phyloP scores from a whole-genome alignment of 495 filamentous ascomycete species.

The Cetradonia linearis region DNA sequence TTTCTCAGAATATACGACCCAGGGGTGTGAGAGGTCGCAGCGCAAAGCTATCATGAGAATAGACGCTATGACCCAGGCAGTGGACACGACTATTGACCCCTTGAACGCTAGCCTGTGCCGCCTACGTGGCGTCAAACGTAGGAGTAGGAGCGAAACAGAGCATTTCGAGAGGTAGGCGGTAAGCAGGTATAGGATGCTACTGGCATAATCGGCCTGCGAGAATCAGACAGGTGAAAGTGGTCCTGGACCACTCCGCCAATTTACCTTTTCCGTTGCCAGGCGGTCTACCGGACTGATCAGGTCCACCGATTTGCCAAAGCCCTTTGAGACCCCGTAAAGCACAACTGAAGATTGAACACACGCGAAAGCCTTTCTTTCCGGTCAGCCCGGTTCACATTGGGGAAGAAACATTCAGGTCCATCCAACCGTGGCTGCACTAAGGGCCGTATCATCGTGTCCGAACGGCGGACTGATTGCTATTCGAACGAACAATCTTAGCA shows the following conservation, averaged over 20 bases:
- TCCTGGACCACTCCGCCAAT: background rate
- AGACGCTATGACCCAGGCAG: constrained; percentile 22
- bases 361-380: constrained; percentile 4
- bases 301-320: constrained; percentile 26
- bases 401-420: background rate
- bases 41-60: constrained; percentile 24
- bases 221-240: background rate
- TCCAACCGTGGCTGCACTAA: constrained; percentile 28
- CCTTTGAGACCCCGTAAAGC: constrained; percentile 22
- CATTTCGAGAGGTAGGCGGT: constrained; percentile 29
- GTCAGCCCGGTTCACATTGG: background rate
- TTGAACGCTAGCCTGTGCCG: constrained; percentile 23
- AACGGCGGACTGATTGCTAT: constrained; percentile 27
- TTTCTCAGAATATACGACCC: constrained; percentile 23
- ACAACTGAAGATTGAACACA: constrained; percentile 25
- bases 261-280: background rate
- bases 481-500: constrained; percentile 34
- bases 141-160: constrained; percentile 28
- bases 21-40: constrained; percentile 26
- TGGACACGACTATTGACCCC: constrained; percentile 16
- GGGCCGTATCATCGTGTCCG: constrained; percentile 28
- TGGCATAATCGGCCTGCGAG: constrained; percentile 26
- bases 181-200: constrained; percentile 30
- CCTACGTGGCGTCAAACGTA: constrained; percentile 27
- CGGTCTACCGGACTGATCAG: constrained; percentile 17